These are phyloP conservation scores for Auxenochlorella protothecoides DNA, from an alignment of 139 green algal genomes.

Conservation along the genomic window DNA sequence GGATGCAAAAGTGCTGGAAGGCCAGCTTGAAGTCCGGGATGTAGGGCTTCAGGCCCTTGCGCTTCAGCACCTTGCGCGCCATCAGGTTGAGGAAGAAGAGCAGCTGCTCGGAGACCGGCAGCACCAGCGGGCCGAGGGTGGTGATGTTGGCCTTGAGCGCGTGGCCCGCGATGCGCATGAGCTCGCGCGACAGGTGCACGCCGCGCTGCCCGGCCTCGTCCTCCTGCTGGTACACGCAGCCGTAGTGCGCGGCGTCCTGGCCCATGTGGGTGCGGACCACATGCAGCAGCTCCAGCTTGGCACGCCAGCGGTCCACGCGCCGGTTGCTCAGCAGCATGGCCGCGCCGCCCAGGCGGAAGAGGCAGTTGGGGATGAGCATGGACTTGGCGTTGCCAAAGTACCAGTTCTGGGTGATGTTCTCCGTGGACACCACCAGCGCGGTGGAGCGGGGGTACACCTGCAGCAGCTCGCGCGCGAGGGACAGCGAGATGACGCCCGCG, in stretches of 20 bases:
- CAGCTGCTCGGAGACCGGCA: constrained; percentile 88
- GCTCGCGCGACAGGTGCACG: constrained; percentile 78
- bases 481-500: constrained; percentile 68
- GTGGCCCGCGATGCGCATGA: constrained; percentile 83
- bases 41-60: constrained; percentile 57
- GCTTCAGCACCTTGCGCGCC: constrained; percentile 53
- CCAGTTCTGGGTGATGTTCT: constrained; percentile 86
- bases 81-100: constrained; percentile 88
- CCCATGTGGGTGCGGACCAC: constrained; percentile 88
- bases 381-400: constrained; percentile 75
- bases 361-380: constrained; percentile 61
- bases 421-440: constrained; percentile 66
- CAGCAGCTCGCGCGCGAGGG: constrained; percentile 61
- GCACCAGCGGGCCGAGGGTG: constrained; percentile 85
- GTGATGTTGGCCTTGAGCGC: constrained; percentile 92
- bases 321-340: constrained; percentile 90
- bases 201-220: constrained; percentile 45
- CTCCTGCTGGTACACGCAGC: constrained; percentile 74
- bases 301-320: constrained; percentile 46
- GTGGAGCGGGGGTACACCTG: constrained; percentile 8
- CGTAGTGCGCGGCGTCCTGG: constrained; percentile 74
- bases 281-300: constrained; percentile 80
- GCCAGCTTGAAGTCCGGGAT: constrained; percentile 97
- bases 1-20: constrained; percentile 98
- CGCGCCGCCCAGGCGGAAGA: constrained; percentile 59